phyloP scores from a whole-genome alignment of 352 stramenopile genomes.

The Thraustotheca clavata region DNA sequence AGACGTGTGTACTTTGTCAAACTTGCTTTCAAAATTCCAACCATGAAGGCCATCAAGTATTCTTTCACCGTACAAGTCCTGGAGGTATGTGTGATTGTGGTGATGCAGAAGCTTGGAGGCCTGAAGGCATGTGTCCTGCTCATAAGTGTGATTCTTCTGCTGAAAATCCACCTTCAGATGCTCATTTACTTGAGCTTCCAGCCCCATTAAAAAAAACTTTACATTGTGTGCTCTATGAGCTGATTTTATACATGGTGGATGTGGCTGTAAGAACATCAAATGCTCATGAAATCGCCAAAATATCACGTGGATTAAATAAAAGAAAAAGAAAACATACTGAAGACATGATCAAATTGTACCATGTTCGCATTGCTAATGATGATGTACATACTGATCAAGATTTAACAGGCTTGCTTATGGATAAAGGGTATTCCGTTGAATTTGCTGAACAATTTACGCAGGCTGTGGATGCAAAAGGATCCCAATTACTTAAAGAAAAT shows the following conservation, averaged over 20 bases:
- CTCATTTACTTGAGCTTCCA: neutral
- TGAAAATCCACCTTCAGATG: neutral
- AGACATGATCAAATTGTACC: conserved; percentile 32
- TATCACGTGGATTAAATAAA: conserved; percentile 6
- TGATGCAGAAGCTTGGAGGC: conserved; percentile 95
- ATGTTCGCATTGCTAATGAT: conserved; percentile 95
- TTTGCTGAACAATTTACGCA: conserved; percentile 52
- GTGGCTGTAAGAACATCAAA: neutral
- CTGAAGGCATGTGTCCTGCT: conserved; percentile 88
- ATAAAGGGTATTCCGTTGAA: conserved; percentile 45
- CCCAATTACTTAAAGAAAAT: conserved; percentile 51
- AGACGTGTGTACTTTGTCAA: conserved; percentile 96
- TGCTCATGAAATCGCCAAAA: conserved; percentile 7
- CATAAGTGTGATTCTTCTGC: conserved; percentile 34
- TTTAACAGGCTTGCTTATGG: conserved; percentile 85
- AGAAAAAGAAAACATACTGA: neutral
- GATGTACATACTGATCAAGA: conserved; percentile 98
- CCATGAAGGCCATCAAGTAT: conserved; percentile 92
- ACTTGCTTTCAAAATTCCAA: conserved; percentile 92
- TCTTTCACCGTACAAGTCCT: conserved; percentile 67
- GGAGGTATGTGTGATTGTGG: conserved; percentile 97
- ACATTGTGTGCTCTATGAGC: neutral
- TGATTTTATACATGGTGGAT: conserved; percentile 12
- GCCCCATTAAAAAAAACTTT: neutral
- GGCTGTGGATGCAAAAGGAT: conserved; percentile 65